Evolutionary conservation across 148 eudicot species (phyloP), one percentile per base, ranked within the genome.

Genomic region (Vaccinium darrowii): DNA sequence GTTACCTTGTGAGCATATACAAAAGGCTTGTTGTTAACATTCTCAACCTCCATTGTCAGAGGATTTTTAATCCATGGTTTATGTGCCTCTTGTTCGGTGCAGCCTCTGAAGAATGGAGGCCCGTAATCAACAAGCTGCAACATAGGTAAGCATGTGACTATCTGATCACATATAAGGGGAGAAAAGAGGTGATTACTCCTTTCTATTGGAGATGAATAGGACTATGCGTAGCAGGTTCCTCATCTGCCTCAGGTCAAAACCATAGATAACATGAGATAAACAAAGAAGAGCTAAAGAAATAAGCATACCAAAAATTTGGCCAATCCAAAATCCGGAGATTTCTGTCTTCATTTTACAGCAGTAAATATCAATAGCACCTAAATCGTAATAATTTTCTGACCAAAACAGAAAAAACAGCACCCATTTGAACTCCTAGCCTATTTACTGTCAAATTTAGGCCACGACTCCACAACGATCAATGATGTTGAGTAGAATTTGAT

Each of bases 201-300:
- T 30, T 57, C 49, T 21, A 81, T 16, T n/a, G 9, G 77, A 53
- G 81, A 95, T 96, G 89, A 92, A 95, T 71, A 96, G 94, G 57
- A 98, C 98, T 82, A 95, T 96, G 36, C 99, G 95, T 65, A 96
- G 89, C 85, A 96, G 91, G 87, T 96, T 96, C 91, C 99, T 94
- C 3, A 98, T 96, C 99, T 96, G 92, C 72, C 49, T 85, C 77
- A 86, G 25, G 23, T 67, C 27, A 36, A 54, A 74, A 84, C 11
- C 27, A 30, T 53, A 72, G 21, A 71, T 5, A 79, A 18, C 23
- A 18, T 80, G 33, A 71, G 54, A 33, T 52, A 14, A 76, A 76
- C 23, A 49, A 8, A 3, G 53, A 76, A 7, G 50, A 76, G 23
- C 53, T 49, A 33, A 72, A 73, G 16, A 71, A 71, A 71, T 58